A percentile compares a stretch with the other conserved stretches of the same genome.
phyloP scores from a whole-genome alignment of 306 rosid species.

The Senna siamea region DNA sequence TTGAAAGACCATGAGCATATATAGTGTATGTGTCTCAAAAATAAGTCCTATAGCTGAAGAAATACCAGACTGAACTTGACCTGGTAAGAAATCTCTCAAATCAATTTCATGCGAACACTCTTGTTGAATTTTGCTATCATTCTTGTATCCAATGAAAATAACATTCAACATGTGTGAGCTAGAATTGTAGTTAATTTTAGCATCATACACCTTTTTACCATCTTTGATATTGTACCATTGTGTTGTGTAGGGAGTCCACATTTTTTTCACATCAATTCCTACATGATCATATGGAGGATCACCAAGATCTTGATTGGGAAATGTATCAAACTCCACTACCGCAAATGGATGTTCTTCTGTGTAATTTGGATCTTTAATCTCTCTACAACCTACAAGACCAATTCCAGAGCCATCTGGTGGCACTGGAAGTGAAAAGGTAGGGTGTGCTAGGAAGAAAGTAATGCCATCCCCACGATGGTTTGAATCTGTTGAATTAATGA shows the following conservation, averaged over 20 bases:
- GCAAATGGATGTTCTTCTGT: conserved; percentile 38
- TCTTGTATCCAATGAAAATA: conserved; percentile 27
- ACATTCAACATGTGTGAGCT: conserved; percentile 13
- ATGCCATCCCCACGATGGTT: conserved; percentile 38
- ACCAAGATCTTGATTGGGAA: not conserved
- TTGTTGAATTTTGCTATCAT: conserved; percentile 8
- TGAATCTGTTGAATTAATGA: conserved; percentile 30
- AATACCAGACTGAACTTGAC: conserved; percentile 34
- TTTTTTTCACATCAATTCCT: not conserved
- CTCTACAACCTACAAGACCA: conserved; percentile 18
- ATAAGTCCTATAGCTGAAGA: conserved; percentile 22
- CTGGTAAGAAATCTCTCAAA: conserved; percentile 25
- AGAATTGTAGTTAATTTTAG: conserved; percentile 24
- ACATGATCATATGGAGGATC: conserved; percentile 39
- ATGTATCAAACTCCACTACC: conserved; percentile 55
- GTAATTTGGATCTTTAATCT: not conserved
- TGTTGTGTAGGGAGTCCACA: conserved; percentile 9
- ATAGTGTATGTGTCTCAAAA: conserved; percentile 32
- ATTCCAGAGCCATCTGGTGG: conserved; percentile 33
- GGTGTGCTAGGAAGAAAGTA: conserved; percentile 47
- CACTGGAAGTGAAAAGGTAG: conserved; percentile 18
- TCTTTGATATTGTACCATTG: conserved; percentile 25
- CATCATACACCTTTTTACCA: conserved; percentile 23
- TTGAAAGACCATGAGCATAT: conserved; percentile 37
- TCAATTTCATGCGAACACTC: not conserved